Conservation (phyloP, 495 filamentous ascomycete genomes). For the Aspergillus ellipticus region DNA sequence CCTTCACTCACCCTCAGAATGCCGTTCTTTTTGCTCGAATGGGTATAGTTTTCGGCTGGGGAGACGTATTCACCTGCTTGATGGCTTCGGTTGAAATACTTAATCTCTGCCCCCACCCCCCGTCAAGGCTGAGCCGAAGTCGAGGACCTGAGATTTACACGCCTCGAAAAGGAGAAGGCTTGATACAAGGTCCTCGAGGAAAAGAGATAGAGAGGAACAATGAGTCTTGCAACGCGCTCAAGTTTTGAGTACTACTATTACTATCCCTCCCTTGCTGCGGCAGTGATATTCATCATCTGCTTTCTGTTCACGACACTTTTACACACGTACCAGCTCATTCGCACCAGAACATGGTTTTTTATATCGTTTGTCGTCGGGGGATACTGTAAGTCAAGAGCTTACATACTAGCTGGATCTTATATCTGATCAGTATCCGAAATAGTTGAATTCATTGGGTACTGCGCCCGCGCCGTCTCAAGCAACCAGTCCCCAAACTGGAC, state of each 20-base stretch:
- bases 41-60: conserved; percentile 2
- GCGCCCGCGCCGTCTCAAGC: conserved; percentile 39
- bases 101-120: neutral
- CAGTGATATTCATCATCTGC: conserved; percentile 48
- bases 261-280: conserved; percentile 43
- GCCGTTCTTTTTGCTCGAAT: neutral
- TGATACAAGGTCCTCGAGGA: neutral
- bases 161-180: neutral
- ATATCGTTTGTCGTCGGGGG: conserved; percentile 56
- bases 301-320: conserved; percentile 35
- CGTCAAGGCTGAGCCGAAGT: neutral
- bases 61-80: neutral
- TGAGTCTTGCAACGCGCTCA: neutral
- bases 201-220: neutral
- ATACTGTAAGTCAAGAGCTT: conserved; percentile 32
- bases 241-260: conserved; percentile 7
- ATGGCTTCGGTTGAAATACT: neutral
- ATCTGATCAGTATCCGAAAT: neutral
- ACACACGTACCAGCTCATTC: conserved; percentile 46
- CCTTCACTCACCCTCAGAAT: neutral
- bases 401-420: conserved; percentile 18
- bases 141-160: neutral
- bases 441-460: conserved; percentile 55
- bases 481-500: conserved; percentile 19
- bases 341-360: conserved; percentile 57